Evolutionary conservation across 1,284 basidiomycete genomes (phyloP).

Genomic region (Blastosporella zonata): DNA sequence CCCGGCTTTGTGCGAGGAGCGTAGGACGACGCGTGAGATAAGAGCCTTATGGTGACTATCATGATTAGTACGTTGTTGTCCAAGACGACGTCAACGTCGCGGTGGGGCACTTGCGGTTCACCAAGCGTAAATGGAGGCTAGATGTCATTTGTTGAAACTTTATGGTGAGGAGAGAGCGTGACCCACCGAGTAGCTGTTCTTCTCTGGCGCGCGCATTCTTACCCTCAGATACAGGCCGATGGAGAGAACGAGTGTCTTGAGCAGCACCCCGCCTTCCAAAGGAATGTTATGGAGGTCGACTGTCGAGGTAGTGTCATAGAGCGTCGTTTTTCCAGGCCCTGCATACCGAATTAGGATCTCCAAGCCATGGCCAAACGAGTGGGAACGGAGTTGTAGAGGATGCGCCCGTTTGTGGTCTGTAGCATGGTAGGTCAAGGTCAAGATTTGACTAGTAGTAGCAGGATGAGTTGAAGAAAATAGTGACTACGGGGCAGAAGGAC

Average conservation of each 20-base stretch:
- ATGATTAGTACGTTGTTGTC: background rate
- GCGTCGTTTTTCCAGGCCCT: constrained; percentile 42
- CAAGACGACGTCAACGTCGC: background rate
- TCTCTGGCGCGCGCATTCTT: constrained; percentile 12
- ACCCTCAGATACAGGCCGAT: constrained; percentile 28
- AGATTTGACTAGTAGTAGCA: too few relatives aligned
- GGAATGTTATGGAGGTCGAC: constrained; percentile 49
- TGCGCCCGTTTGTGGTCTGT: constrained; percentile 5
- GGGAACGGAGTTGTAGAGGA: constrained; percentile 8
- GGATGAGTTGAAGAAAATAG: too few relatives aligned
- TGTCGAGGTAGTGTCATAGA: constrained; percentile 42
- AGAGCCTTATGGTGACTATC: background rate
- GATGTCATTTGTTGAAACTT: constrained; percentile 5
- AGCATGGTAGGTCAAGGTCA: too few relatives aligned
- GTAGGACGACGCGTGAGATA: constrained; percentile 19
- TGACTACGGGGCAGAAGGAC: too few relatives aligned
- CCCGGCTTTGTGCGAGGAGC: constrained; percentile 20
- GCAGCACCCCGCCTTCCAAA: constrained; percentile 46
- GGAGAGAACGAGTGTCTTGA: constrained; percentile 19
- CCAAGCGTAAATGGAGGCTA: constrained; percentile 32
- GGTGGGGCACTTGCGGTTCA: constrained; percentile 35
- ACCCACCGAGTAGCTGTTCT: constrained; percentile 17
- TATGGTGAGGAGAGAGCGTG: background rate
- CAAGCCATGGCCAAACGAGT: background rate
- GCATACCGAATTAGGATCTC: constrained; percentile 31